Evolutionary conservation across 164 flowering plant species (phyloP), one percentile per base, ranked within the genome.

Genomic region (Buxus sempervirens): DNA sequence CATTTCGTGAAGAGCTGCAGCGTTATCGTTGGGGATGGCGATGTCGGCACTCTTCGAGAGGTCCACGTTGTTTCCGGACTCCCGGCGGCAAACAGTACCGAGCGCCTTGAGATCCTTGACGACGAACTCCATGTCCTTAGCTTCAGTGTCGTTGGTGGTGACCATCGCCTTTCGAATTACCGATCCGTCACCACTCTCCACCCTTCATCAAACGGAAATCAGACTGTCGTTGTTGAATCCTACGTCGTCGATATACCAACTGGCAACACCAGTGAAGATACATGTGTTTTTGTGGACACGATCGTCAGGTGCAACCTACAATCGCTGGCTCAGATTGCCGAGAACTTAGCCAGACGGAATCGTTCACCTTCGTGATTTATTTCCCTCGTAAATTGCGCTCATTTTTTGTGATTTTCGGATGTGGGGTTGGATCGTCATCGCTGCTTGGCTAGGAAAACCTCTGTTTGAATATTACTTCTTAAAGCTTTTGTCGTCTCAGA

Each of bases 71-170:
- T 90, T n/a, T 87, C 96, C 20, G 97, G 97, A 2, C 83, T 90
- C 9, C 97, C 97, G 5, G 96, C 93, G 0, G 87, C 58, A 0
- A 60, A 63, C 58, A 81, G 87, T 79, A 88, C 85, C 45, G 97
- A 91, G 68, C 72, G 90, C 2, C 90, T 91, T 20, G 97, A 91
- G 82, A 82, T 88, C 78, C 82, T 91, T 22, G 96, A 91, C 78
- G 97, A 91, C 22, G 90, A 91, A 67, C 75, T 78, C 18, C 90
- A 91, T 69, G 82, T 88, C 63, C 70, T 90, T 49, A 84, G 91
- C 77, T 91, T 88, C 82, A 84, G 96, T 72, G 77, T 91, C n/a
- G 84, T 91, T 25, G 96, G 88, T 1, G 97, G 97, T 4, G 93
- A 91, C 28, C 96, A 91, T 72, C 84, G 93, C 6, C 80, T 91